These are phyloP conservation scores for Flueggea neowawraea DNA, from an alignment of 441 rosid genomes.

Conservation along the genomic window DNA sequence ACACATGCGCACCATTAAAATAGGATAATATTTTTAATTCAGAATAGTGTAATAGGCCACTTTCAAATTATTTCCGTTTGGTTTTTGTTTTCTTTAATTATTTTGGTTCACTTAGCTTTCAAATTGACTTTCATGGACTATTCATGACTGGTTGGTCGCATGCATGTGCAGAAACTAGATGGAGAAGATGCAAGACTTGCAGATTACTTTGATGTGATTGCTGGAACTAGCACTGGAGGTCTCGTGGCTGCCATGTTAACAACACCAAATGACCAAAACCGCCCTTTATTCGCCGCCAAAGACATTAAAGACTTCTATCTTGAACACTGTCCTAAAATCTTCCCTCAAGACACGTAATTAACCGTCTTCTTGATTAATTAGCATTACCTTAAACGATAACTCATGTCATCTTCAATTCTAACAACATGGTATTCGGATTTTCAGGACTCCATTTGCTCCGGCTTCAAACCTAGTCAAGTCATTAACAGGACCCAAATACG, in stretches of 20 bases:
- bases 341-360: slow-evolving; percentile 37
- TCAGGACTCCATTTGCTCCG: slow-evolving; percentile 7
- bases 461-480: slow-evolving; percentile 10
- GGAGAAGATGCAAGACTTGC: slow-evolving; percentile 54
- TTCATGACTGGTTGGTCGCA: no score
- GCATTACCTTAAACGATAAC: no score
- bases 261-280: slow-evolving; percentile 35
- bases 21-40: no score
- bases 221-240: slow-evolving; percentile 64
- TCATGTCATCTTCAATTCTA: background rate
- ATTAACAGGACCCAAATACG: slow-evolving; percentile 30
- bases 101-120: no score
- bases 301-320: slow-evolving; percentile 49
- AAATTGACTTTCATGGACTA: no score
- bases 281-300: slow-evolving; percentile 50
- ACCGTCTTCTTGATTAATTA: no score
- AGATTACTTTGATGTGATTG: slow-evolving; percentile 57
- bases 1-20: no score
- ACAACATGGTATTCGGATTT: background rate
- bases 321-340: slow-evolving; percentile 40
- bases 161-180: slow-evolving; percentile 23
- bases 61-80: no score
- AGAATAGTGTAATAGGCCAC: no score
- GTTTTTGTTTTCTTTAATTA: no score
- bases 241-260: slow-evolving; percentile 58